Base-by-base conservation (phyloP, 257 asterid genomes). In the Lantana camara region DNA sequence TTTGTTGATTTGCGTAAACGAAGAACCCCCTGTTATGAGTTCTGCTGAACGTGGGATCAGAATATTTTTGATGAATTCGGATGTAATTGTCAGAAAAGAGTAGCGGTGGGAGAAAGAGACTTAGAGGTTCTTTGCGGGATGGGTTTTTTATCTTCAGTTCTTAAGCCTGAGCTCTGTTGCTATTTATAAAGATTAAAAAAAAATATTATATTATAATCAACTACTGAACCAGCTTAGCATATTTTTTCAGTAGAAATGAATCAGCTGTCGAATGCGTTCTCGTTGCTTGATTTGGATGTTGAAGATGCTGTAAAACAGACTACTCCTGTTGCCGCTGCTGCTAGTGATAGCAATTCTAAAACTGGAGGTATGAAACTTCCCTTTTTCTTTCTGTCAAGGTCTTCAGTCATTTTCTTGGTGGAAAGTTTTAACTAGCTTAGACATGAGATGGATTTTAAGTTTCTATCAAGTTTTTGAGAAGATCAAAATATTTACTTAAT, bases 251-350 rank as follows among this genome's bases (percentile, higher is more conserved):
- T 15, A 40, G 59, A 69, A 42, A 80, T 84, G 90, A 38, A 74
- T 74, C 73, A 69, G 13, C 77, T 84, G 29, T 55, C 86, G 19
- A 84, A 84, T 57, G 62, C 81, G 10, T 84, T 84, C 74, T 73
- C 90, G 13, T 63, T 79, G 60, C 87, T 84, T 23, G 77, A 76
- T 15, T 51, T 80, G 67, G 90, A 84, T 51, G 83, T 66, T 27
- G 69, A 62, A 19, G 90, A 78, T 71, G 73, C 73, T 35, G 44
- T 30, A 22, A 76, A 44, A 46, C 73, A 65, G 21, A 54, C 50
- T 15, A 35, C 10, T 40, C 40, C 11, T 44, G 40, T 32, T 47
- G 35, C 35, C 29, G 60, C 53, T 3, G 64, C 66, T 62, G 69
- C 52, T 73, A 64, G 50, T 45, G 68, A 7, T 37, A 73, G 47